Base-by-base conservation (phyloP, 208 protist genomes). In the Crithidia sp. region DNA sequence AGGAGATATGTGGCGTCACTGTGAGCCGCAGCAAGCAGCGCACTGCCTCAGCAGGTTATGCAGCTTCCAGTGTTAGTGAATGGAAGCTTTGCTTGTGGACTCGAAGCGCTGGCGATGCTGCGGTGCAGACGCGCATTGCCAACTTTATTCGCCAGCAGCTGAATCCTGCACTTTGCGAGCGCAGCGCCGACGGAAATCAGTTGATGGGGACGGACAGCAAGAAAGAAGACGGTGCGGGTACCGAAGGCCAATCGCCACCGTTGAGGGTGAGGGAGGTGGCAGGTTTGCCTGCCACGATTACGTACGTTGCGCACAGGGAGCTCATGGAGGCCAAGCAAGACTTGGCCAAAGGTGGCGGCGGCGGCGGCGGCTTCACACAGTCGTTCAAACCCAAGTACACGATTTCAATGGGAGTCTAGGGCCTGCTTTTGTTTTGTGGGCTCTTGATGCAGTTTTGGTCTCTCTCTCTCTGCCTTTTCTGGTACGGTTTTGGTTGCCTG, bases 61-160 rank as follows among this genome's bases (percentile, higher is more conserved):
- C 39, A 7, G 47, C 41, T 36, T 13, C 61, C 13, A 59, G 45
- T 28, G 47, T 67, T 12, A 70, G 67, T 6, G 88, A 93, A 77
- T 95, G 88, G 86, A 94, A 94, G 64, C 63, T 97, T 19, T 91
- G 85, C 63, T 60, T 97, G 44, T 97, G 93, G 91, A 97, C 93
- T 16, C 85, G 93, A 37, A 91, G 47, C 41, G 91, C 93, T 5
- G 71, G 86, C n/a, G 81, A 94, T 54, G 79, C 66, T 54, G 85
- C 67, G 16, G 77, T 79, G 54, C 90, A 95, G 76, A 71, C 86
- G 76, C 19, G 63, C 58, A 91, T 97, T 58, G 93, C 85, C 6
- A 67, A 73, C 4, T 93, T 88, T 67, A 66, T 95, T 17, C 66
- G 78, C 61, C 67, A 77, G 10, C 55, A 93, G n/a, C 74, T 96